phyloP scores from a whole-genome alignment of 2,329 filamentous ascomycete species.

The Trichoderma sp. region DNA sequence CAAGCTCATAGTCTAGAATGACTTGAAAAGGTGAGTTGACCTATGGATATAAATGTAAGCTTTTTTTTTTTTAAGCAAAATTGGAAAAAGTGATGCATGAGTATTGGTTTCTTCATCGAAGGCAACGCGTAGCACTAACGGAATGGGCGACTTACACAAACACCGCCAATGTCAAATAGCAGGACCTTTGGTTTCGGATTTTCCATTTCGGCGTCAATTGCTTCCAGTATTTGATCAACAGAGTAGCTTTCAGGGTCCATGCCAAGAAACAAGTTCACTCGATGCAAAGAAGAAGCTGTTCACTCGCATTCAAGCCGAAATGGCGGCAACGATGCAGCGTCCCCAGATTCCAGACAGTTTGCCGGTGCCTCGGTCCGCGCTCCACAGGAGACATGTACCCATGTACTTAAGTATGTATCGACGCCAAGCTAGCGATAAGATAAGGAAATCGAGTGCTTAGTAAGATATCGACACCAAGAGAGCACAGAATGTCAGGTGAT shows the following conservation, averaged over 20 bases:
- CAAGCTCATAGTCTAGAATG: conserved; percentile 85
- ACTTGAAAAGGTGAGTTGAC: conserved; percentile 89
- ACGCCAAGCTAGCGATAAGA: conserved; percentile 12
- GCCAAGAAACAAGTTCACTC: conserved; percentile 5
- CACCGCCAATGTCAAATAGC: conserved; percentile 94
- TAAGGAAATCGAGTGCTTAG: conserved; percentile 10
- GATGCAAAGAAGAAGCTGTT: not conserved
- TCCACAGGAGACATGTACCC: not conserved
- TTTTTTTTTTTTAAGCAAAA: too few relatives aligned
- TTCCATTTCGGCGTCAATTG: conserved; percentile 43
- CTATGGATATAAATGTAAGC: conserved; percentile 49
- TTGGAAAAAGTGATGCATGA: too few relatives aligned
- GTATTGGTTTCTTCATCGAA: not conserved
- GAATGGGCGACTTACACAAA: conserved; percentile 72
- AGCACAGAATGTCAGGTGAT: conserved; percentile 35
- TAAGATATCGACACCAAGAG: not conserved
- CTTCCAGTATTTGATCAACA: conserved; percentile 35
- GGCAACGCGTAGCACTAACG: not conserved
- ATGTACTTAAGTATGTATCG: not conserved
- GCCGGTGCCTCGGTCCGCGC: conserved; percentile 26
- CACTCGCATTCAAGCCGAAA: not conserved
- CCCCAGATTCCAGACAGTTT: conserved; percentile 8
- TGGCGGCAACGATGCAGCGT: not conserved
- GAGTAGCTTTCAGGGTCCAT: conserved; percentile 20
- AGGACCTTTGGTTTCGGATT: conserved; percentile 66